phyloP scores from a whole-genome alignment of 768 basidiomycete species.

The Leccinum ochraceum region DNA sequence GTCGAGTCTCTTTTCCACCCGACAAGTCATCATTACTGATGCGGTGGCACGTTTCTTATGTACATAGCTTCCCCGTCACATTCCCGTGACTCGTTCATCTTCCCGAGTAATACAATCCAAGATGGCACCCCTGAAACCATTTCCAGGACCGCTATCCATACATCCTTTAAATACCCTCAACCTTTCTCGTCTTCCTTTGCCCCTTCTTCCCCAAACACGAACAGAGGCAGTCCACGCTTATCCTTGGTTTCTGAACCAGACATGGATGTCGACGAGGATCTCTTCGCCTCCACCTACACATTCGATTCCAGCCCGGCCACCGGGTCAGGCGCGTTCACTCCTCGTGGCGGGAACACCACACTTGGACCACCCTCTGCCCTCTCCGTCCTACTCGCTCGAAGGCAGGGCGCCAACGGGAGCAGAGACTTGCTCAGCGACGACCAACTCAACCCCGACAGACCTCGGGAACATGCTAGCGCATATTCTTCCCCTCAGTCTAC shows the following conservation, averaged over 20 bases:
- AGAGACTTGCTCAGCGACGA: neutral
- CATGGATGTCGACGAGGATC: conserved; percentile 29
- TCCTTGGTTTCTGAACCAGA: conserved; percentile 25
- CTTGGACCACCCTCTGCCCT: conserved; percentile 34
- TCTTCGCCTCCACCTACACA: conserved; percentile 32
- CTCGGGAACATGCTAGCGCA: neutral
- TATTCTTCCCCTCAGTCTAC: conserved; percentile 18
- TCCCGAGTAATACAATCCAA: conserved; percentile 31
- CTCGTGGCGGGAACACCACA: conserved; percentile 26
- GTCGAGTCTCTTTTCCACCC: neutral
- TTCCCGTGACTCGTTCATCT: conserved; percentile 41
- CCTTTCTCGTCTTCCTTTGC: conserved; percentile 27
- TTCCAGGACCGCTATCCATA: conserved; percentile 10
- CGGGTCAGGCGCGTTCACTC: conserved; percentile 20
- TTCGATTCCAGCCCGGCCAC: conserved; percentile 21
- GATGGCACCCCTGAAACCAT: conserved; percentile 29
- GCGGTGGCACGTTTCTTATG: conserved; percentile 22
- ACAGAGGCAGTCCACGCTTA: conserved; percentile 26
- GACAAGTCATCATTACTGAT: neutral
- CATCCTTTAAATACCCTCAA: conserved; percentile 19
- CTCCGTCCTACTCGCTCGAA: conserved; percentile 37
- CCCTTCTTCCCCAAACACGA: conserved; percentile 21
- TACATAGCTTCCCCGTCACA: conserved; percentile 21
- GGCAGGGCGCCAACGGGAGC: conserved; percentile 8
- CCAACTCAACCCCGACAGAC: neutral